phyloP scores from a whole-genome alignment of 2,329 filamentous ascomycete species.

The Exophiala calicioides region DNA sequence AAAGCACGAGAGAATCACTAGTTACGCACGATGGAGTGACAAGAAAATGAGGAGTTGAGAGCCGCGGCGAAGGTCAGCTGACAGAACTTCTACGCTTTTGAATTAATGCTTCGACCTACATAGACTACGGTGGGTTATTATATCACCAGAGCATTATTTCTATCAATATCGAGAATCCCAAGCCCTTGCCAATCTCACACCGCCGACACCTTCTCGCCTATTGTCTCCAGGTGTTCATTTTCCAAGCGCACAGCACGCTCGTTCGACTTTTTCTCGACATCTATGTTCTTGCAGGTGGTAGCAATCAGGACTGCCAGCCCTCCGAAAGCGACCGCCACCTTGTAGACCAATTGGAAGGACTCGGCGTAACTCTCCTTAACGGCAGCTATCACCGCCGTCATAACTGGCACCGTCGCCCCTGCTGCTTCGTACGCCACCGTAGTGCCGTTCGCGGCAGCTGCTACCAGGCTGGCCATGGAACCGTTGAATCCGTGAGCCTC shows the following conservation, averaged over 20 bases:
- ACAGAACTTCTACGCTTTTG: too few relatives aligned
- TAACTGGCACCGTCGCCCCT: slow-evolving; percentile 39
- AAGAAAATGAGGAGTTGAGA: too few relatives aligned
- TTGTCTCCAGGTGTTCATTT: too few relatives aligned
- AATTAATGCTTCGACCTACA: too few relatives aligned
- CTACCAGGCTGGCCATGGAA: slow-evolving; percentile 38
- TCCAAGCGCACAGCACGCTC: slow-evolving; percentile 2
- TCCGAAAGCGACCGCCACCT: slow-evolving; percentile 21
- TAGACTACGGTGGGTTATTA: too few relatives aligned
- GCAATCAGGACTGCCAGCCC: slow-evolving; percentile 7
- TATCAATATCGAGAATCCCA: too few relatives aligned
- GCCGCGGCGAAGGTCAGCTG: too few relatives aligned
- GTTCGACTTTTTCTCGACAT: not conserved
- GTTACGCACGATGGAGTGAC: too few relatives aligned
- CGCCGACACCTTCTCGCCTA: too few relatives aligned
- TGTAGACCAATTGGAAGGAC: slow-evolving; percentile 47
- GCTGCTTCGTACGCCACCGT: slow-evolving; percentile 29
- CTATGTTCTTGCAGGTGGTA: not conserved
- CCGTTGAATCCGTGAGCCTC: slow-evolving; percentile 40
- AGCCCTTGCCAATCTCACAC: too few relatives aligned
- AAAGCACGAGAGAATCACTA: too few relatives aligned
- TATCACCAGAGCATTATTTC: too few relatives aligned
- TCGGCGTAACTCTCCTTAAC: slow-evolving; percentile 44
- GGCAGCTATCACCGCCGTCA: slow-evolving; percentile 37
- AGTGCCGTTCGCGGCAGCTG: slow-evolving; percentile 36